A percentile compares a stretch with the other conserved stretches of the same genome.
Evolutionary conservation across 441 rosid genomes (phyloP).

Genomic region (Gossypium aridum): DNA sequence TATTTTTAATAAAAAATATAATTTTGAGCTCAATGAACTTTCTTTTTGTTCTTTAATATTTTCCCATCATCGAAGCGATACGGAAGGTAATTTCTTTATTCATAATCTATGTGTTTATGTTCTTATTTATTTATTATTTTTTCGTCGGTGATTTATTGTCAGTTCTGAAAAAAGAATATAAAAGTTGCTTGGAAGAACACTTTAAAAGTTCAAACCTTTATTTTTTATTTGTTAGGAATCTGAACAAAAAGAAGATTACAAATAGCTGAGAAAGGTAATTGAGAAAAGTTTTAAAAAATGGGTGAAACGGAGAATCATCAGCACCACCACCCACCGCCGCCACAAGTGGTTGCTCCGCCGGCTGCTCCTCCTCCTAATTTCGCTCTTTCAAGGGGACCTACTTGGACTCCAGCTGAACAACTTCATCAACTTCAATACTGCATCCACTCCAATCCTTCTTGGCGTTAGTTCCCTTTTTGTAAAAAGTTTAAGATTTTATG

Average conservation of each 20-base stretch:
- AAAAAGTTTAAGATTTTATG: conserved; percentile 13
- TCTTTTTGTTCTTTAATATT: conserved; percentile 1
- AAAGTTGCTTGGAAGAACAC: not conserved
- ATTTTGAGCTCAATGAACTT: not conserved
- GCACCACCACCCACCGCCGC: conserved; percentile 28
- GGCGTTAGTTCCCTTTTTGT: conserved; percentile 51
- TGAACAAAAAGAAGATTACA: conserved; percentile 4
- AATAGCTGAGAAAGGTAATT: not conserved
- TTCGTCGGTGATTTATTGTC: conserved; percentile 30
- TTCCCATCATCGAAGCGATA: not conserved
- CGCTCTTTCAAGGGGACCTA: conserved; percentile 52
- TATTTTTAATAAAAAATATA: not conserved
- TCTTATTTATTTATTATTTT: not conserved
- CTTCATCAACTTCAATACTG: conserved; percentile 78
- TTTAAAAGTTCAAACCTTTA: not conserved
- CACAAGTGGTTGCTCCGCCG: conserved; percentile 31
- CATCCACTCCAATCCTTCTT: conserved; percentile 92
- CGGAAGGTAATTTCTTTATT: conserved; percentile 1
- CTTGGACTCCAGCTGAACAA: conserved; percentile 77
- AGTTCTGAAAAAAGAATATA: not conserved
- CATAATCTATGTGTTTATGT: not conserved
- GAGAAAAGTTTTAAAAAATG: conserved; percentile 26
- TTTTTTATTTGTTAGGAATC: not conserved
- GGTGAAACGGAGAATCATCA: conserved; percentile 43
- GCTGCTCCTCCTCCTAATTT: conserved; percentile 37